Evolutionary conservation across 192 early-diverging fungal genomes (phyloP).

Genomic region (Podila clonocystis): DNA sequence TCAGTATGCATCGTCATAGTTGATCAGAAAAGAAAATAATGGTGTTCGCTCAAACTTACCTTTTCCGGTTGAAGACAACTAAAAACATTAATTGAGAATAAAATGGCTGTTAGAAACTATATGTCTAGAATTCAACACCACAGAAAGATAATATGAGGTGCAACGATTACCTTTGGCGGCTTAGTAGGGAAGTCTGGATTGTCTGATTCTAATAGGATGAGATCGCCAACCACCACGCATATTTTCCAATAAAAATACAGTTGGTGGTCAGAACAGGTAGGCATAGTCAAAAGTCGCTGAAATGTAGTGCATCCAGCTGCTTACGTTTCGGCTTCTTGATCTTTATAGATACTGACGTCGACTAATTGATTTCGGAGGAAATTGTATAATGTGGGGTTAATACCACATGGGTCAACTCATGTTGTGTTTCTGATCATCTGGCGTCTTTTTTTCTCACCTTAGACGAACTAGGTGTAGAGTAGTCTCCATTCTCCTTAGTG

Average conservation of each 20-base stretch:
- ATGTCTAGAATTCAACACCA: too few species aligned
- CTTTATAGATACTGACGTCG: slow-evolving; percentile 20
- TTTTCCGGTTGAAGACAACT: slow-evolving; percentile 44
- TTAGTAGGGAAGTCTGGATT: not conserved
- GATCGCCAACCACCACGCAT: not conserved
- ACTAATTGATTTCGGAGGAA: slow-evolving; percentile 5
- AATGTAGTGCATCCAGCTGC: not conserved
- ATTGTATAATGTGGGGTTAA: not conserved
- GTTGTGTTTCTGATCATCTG: not conserved
- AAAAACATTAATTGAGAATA: not conserved
- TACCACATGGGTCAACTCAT: not conserved
- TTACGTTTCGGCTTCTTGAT: slow-evolving; percentile 41
- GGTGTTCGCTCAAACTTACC: not conserved
- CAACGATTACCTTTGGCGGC: not conserved
- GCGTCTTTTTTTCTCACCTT: not conserved
- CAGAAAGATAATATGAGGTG: too few species aligned
- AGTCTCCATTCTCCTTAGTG: not conserved
- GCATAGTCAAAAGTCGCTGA: not conserved
- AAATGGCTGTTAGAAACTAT: too few species aligned
- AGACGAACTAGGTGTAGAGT: not conserved
- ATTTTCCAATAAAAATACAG: not conserved
- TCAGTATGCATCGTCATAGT: too few species aligned
- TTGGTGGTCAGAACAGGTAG: not conserved
- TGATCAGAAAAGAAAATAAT: too few species aligned
- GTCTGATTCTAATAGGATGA: not conserved